Conservation (phyloP, 2,329 filamentous ascomycete genomes). For the Fusarium paranaense region DNA sequence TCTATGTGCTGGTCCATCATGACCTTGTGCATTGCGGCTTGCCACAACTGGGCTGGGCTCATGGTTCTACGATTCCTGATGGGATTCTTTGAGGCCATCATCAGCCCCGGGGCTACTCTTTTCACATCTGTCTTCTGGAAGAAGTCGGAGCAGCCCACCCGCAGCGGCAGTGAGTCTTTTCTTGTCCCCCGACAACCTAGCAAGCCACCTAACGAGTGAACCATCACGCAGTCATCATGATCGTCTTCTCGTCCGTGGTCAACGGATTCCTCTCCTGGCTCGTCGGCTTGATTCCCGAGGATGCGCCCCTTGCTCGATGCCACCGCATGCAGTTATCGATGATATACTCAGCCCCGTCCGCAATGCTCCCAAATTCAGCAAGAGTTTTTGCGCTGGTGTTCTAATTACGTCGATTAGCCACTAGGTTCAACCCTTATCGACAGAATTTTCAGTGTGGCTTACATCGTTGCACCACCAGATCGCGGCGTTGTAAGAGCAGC, state of each 20-base stretch:
- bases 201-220: not conserved
- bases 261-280: slow-evolving; percentile 49
- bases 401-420: no score
- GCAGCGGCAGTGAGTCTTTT: slow-evolving; percentile 28
- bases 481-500: no score
- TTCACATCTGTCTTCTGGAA: slow-evolving; percentile 22
- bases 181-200: not conserved
- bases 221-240: slow-evolving; percentile 18
- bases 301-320: slow-evolving; percentile 30
- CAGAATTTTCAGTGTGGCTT: no score
- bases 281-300: slow-evolving; percentile 48
- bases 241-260: slow-evolving; percentile 38
- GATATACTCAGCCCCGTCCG: no score
- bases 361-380: no score
- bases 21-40: slow-evolving; percentile 25
- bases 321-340: no score
- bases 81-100: slow-evolving; percentile 26
- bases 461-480: no score
- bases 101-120: slow-evolving; percentile 21
- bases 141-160: slow-evolving; percentile 27
- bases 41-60: slow-evolving; percentile 25
- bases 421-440: no score
- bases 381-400: no score
- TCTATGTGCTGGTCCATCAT: slow-evolving; percentile 30
- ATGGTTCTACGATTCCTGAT: slow-evolving; percentile 31